Evolutionary conservation across 768 basidiomycete species (phyloP).

Genomic region (Boletus rubropictus): DNA sequence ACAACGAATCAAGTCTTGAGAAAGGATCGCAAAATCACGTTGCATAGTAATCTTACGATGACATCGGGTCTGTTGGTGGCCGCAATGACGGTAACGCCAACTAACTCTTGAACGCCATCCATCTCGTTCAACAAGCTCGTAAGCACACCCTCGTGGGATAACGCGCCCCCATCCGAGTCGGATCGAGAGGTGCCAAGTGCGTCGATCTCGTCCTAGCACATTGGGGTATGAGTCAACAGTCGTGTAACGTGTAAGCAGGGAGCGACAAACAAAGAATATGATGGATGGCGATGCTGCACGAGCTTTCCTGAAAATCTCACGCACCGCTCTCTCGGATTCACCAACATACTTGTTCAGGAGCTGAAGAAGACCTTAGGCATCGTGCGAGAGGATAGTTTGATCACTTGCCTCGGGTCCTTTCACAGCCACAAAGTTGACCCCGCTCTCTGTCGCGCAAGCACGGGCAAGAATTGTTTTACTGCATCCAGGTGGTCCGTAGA

Average conservation of each 20-base stretch:
- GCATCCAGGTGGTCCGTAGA: conserved; percentile 97
- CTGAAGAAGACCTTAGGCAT: conserved; percentile 37
- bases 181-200: conserved; percentile 79
- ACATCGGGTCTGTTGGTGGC: conserved; percentile 94
- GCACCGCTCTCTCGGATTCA: conserved; percentile 91
- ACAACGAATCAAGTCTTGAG: not conserved
- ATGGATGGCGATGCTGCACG: conserved; percentile 92
- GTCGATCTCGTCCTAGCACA: conserved; percentile 87
- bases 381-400: not conserved
- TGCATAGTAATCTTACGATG: conserved; percentile 49
- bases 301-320: conserved; percentile 94
- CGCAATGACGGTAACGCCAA: conserved; percentile 92
- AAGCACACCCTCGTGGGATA: conserved; percentile 81
- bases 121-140: conserved; percentile 95
- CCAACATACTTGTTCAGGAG: conserved; percentile 95
- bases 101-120: conserved; percentile 94
- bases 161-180: conserved; percentile 44
- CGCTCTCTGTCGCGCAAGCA: conserved; percentile 89
- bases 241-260: not conserved
- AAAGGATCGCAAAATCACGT: not conserved
- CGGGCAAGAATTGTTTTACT: conserved; percentile 92
- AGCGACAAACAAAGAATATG: conserved; percentile 78
- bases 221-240: not conserved
- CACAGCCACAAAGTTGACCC: conserved; percentile 93
- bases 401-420: conserved; percentile 88